Conservation (phyloP, 2,329 filamentous ascomycete genomes). For the Fusarium gaditjirri region DNA sequence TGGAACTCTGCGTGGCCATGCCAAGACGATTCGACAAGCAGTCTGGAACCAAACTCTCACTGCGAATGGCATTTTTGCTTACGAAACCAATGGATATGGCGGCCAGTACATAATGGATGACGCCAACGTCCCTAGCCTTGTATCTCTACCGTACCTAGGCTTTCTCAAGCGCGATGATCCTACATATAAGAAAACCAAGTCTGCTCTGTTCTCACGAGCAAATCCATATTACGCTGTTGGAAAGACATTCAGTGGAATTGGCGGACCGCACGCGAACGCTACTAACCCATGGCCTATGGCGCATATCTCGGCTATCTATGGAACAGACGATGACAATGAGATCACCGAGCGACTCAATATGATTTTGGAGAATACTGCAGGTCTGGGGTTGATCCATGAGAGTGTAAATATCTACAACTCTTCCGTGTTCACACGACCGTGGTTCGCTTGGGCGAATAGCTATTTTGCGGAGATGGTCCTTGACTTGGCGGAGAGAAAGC, state of each 20-base stretch:
- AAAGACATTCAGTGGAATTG: slow-evolving; percentile 10
- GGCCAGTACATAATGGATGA: slow-evolving; percentile 34
- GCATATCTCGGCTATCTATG: slow-evolving; percentile 15
- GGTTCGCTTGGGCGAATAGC: slow-evolving; percentile 29
- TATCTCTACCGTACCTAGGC: slow-evolving; percentile 12
- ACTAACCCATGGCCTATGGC: slow-evolving; percentile 26
- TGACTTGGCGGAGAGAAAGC: slow-evolving; percentile 13
- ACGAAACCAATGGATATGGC: slow-evolving; percentile 22
- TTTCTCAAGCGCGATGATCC: slow-evolving; percentile 11
- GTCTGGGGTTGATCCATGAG: slow-evolving; percentile 9
- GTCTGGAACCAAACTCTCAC: slow-evolving; percentile 20
- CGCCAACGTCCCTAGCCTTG: slow-evolving; percentile 18
- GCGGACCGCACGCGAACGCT: slow-evolving; percentile 16
- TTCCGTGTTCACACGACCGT: slow-evolving; percentile 5
- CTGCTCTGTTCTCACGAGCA: slow-evolving; percentile 1
- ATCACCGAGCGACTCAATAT: neutral
- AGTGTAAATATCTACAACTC: slow-evolving; percentile 22
- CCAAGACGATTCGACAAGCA: slow-evolving; percentile 1
- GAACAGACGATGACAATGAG: slow-evolving; percentile 2
- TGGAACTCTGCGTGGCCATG: neutral
- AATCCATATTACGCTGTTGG: slow-evolving; percentile 20
- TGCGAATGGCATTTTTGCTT: slow-evolving; percentile 12
- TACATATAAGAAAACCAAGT: slow-evolving; percentile 16
- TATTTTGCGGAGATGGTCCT: slow-evolving; percentile 26
- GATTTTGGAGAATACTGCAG: slow-evolving; percentile 20